These are phyloP conservation scores for Phytophthora colocasiae DNA, from an alignment of 352 stramenopile species.

Conservation along the genomic window DNA sequence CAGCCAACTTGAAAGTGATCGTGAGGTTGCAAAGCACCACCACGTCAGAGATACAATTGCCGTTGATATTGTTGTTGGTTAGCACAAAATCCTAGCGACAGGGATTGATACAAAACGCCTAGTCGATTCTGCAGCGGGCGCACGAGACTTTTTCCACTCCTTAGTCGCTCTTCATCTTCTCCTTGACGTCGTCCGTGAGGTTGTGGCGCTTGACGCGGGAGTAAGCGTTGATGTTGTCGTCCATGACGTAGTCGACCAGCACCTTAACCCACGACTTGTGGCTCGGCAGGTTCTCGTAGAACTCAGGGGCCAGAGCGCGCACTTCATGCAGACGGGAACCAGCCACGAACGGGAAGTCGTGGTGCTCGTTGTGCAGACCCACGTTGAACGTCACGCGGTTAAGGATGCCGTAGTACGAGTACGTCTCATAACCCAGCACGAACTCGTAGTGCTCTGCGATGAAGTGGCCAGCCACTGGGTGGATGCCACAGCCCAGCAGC, in stretches of 20 bases:
- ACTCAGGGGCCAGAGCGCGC: conserved; percentile 92
- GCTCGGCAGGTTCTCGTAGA: conserved; percentile 95
- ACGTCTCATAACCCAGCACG: conserved; percentile 95
- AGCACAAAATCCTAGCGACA: conserved; percentile 38
- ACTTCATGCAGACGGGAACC: conserved; percentile 93
- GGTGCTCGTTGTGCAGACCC: conserved; percentile 98
- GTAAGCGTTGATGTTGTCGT: conserved; percentile 93
- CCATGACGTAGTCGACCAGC: conserved; percentile 94
- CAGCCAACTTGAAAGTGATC: conserved; percentile 19
- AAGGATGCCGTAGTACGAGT: conserved; percentile 98
- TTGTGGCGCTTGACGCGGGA: conserved; percentile 91
- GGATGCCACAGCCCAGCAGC: conserved; percentile 92
- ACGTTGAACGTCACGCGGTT: conserved; percentile 98
- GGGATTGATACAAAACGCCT: conserved; percentile 31
- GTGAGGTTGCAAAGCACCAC: conserved; percentile 6
- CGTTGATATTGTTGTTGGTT: conserved; percentile 29
- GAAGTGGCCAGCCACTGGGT: conserved; percentile 97
- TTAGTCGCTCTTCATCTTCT: conserved; percentile 84
- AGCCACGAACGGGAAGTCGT: conserved; percentile 96
- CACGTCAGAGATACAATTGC: conserved; percentile 27
- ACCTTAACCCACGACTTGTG: conserved; percentile 95
- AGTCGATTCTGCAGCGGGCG: neutral
- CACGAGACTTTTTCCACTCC: conserved; percentile 9
- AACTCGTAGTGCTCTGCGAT: conserved; percentile 98
- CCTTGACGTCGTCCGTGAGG: conserved; percentile 56